A percentile compares a stretch with the other conserved stretches of the same genome.
phyloP scores from a whole-genome alignment of 2,329 filamentous ascomycete species.

The Neopestalotiopsis clavispora region DNA sequence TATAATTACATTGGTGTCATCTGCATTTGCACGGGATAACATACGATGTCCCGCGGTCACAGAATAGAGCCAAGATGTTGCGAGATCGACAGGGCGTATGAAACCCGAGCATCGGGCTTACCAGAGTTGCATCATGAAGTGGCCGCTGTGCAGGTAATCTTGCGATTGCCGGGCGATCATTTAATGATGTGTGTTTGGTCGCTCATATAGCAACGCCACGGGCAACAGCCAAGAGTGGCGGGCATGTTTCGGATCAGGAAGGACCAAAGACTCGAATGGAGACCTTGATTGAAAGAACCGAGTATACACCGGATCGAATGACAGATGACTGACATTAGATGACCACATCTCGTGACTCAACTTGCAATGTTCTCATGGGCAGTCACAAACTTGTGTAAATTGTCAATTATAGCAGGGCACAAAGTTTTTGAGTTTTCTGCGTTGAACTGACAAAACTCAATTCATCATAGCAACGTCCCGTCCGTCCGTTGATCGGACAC shows the following conservation, averaged over 20 bases:
- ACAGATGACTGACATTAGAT: not conserved
- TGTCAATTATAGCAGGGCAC: not conserved
- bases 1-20: too few relatives aligned
- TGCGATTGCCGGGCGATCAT: too few relatives aligned
- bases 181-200: too few relatives aligned
- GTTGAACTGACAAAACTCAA: slow-evolving; percentile 12
- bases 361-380: not conserved
- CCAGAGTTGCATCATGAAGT: too few relatives aligned
- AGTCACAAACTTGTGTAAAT: not conserved
- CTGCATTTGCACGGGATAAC: too few relatives aligned
- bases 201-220: too few relatives aligned
- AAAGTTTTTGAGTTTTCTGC: not conserved
- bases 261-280: not conserved
- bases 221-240: not conserved
- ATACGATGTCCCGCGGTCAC: too few relatives aligned
- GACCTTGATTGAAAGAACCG: not conserved
- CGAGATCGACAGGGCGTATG: too few relatives aligned
- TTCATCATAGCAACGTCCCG: slow-evolving; percentile 12
- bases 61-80: too few relatives aligned
- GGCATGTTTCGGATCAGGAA: not conserved
- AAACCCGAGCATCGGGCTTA: too few relatives aligned
- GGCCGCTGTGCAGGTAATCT: too few relatives aligned
- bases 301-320: not conserved
- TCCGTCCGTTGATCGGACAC: slow-evolving; percentile 9
- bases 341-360: not conserved